Conservation (phyloP, 2,329 filamentous ascomycete genomes). For the Aspergillus sp. region DNA sequence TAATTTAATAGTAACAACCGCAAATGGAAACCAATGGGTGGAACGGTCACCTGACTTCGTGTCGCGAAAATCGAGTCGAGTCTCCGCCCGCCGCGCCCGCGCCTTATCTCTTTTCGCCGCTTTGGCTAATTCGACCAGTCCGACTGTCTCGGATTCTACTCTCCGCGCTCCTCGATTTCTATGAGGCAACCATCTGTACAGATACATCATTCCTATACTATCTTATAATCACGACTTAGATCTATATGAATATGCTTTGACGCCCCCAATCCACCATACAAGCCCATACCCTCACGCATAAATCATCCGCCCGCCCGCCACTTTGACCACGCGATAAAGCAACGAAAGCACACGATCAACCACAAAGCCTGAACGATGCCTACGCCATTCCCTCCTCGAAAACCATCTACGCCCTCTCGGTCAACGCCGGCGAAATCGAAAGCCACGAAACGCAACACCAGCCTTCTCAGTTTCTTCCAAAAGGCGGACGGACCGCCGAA, state of each 20-base stretch:
- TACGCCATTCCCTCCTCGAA: neutral
- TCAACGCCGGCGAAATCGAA: constrained; percentile 28
- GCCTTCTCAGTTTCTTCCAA: constrained; percentile 74
- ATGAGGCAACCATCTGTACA: neutral
- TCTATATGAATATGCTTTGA: too few species aligned
- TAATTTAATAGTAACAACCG: neutral
- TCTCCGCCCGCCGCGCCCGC: constrained; percentile 21
- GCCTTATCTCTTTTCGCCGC: neutral
- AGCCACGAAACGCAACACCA: constrained; percentile 54
- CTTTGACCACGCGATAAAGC: neutral
- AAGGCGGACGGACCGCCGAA: constrained; percentile 60
- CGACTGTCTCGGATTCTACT: too few species aligned
- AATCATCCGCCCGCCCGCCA: neutral
- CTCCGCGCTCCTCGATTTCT: neutral
- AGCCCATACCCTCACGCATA: neutral
- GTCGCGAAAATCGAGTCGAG: constrained; percentile 18
- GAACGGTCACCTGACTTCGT: constrained; percentile 24
- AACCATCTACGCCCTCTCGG: neutral
- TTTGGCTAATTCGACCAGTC: neutral
- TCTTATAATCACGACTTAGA: too few species aligned
- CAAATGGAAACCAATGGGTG: neutral
- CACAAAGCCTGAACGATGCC: neutral
- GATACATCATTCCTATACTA: too few species aligned
- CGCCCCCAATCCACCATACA: neutral
- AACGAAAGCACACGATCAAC: neutral